Percentiles rank a stretch among this genome's conserved stretches.
Evolutionary conservation across 2,329 filamentous ascomycete species (phyloP).

Genomic region (Hirsutella rhossiliensis): DNA sequence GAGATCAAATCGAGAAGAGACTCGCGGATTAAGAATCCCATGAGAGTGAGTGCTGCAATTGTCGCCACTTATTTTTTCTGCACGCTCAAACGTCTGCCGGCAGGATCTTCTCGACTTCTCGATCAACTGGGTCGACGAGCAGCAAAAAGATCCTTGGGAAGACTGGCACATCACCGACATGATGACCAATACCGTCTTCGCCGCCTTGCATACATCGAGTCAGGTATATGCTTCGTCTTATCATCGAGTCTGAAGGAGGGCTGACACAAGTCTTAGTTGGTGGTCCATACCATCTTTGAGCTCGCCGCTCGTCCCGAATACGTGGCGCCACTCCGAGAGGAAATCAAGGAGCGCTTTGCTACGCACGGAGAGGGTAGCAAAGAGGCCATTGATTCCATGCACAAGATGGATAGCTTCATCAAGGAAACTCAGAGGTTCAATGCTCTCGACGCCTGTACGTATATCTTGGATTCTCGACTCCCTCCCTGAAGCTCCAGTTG

Average conservation of each 20-base stretch:
- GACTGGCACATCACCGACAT: slow-evolving; percentile 4
- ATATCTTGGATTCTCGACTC: not conserved
- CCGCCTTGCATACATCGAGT: slow-evolving; percentile 6
- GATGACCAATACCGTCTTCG: slow-evolving; percentile 6
- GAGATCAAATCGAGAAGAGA: slow-evolving; percentile 4
- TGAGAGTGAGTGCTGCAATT: slow-evolving; percentile 2
- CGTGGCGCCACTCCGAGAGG: slow-evolving; percentile 3
- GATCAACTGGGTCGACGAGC: slow-evolving; percentile 5
- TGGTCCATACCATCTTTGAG: slow-evolving; percentile 6
- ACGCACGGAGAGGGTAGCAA: slow-evolving; percentile 4
- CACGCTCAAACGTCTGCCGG: not conserved
- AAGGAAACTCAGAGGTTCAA: slow-evolving; percentile 8
- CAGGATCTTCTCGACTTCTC: slow-evolving; percentile 6
- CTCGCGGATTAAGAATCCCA: slow-evolving; percentile 1
- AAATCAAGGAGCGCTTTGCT: slow-evolving; percentile 4
- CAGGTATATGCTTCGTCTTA: slow-evolving; percentile 3
- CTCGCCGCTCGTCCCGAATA: slow-evolving; percentile 6
- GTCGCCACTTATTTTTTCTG: too few relatives aligned
- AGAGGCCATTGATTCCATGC: slow-evolving; percentile 2
- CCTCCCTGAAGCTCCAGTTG: not conserved
- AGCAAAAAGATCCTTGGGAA: not conserved
- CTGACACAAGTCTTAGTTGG: not conserved
- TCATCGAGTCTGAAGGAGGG: not conserved
- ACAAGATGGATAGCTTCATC: slow-evolving; percentile 9
- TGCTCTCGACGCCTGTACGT: slow-evolving; percentile 7